Evolutionary conservation across 176 grass and related monocot genomes (phyloP).

Genomic region (Carex parvula): DNA sequence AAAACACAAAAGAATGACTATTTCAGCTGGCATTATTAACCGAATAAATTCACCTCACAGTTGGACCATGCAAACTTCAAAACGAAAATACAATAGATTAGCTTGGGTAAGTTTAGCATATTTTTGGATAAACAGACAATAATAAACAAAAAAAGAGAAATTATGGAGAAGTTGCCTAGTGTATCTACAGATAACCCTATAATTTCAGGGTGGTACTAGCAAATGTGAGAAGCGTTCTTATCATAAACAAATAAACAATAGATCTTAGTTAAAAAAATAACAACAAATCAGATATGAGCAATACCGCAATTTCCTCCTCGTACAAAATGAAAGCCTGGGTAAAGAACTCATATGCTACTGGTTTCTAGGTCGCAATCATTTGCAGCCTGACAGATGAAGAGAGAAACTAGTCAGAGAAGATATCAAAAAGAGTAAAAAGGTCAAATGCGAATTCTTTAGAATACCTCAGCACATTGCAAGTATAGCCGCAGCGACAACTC

Average conservation of each 20-base stretch:
- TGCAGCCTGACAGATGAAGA: constrained; percentile 56
- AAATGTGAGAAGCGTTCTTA: background rate
- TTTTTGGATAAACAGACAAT: background rate
- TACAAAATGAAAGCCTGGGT: constrained; percentile 98
- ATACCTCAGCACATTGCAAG: constrained; percentile 56
- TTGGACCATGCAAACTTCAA: constrained; percentile 6
- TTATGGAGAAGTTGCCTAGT: background rate
- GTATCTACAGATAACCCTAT: background rate
- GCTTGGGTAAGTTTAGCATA: background rate
- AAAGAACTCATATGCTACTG: constrained; percentile 97
- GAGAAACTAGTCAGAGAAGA: constrained; percentile 1
- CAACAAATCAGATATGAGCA: background rate
- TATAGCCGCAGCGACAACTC: constrained; percentile 48
- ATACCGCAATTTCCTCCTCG: constrained; percentile 94
- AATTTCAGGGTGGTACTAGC: background rate
- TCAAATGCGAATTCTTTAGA: constrained; percentile 7
- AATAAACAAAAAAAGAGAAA: background rate
- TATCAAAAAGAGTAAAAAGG: constrained; percentile 24
- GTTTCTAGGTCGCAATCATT: constrained; percentile 98
- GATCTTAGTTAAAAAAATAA: constrained; percentile 6
- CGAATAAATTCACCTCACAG: background rate
- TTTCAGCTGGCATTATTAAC: background rate
- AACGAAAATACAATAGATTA: background rate
- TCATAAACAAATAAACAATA: background rate
- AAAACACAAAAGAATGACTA: background rate